A percentile compares a stretch with the other conserved stretches of the same genome.
These are phyloP conservation scores for Lactarius sanguifluus DNA, from an alignment of 768 basidiomycete genomes.

Conservation along the genomic window DNA sequence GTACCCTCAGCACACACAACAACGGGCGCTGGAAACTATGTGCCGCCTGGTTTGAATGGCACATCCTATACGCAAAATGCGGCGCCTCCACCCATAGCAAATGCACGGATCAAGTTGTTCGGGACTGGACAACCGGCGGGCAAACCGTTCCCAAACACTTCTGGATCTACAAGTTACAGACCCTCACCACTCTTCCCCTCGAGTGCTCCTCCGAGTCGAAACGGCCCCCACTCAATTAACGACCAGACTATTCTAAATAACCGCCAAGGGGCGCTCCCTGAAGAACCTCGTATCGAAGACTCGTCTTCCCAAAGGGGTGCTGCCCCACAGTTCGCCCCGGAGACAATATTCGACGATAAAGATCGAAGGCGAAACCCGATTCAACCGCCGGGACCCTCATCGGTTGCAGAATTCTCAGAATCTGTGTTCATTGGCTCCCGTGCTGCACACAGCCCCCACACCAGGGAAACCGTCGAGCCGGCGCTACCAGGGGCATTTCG, in stretches of 20 bases:
- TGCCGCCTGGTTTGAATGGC: conserved; percentile 17
- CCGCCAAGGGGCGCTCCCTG: background rate
- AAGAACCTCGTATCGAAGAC: background rate
- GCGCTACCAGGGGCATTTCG: conserved; percentile 22
- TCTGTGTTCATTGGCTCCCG: conserved; percentile 16
- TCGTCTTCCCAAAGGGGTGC: background rate
- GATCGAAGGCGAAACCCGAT: background rate
- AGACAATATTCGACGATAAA: conserved; percentile 6
- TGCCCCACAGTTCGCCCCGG: background rate
- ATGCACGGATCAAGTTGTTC: background rate
- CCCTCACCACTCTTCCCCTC: conserved; percentile 17
- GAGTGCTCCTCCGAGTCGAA: background rate
- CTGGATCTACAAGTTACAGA: conserved; percentile 10
- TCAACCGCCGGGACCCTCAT: background rate
- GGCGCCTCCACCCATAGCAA: background rate
- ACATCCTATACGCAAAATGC: conserved; percentile 2
- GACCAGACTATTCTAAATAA: background rate
- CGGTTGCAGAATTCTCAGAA: conserved; percentile 23
- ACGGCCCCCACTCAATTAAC: background rate
- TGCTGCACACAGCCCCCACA: background rate
- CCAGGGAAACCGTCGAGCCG: conserved; percentile 22
- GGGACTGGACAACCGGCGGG: conserved; percentile 15
- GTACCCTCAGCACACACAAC: background rate
- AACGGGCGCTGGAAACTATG: background rate
- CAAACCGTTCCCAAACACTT: conserved; percentile 9